These are phyloP conservation scores for Scheffersomyces parashehatae DNA, from an alignment of 1,139 yeast genomes.

Conservation along the genomic window DNA sequence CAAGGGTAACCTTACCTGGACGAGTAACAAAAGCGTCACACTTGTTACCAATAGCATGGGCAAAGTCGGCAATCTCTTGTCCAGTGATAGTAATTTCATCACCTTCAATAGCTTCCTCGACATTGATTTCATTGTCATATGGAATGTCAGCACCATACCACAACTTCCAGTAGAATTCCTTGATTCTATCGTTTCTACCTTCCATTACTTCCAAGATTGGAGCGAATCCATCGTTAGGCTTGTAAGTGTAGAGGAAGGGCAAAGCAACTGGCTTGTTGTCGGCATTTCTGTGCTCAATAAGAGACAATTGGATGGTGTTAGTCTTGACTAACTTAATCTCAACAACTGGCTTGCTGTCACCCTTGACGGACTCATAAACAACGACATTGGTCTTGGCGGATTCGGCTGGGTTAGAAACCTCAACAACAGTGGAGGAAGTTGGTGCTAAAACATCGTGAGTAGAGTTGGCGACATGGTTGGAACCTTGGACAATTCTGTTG, in stretches of 20 bases:
- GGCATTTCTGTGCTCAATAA: conserved; percentile 88
- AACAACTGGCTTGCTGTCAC: conserved; percentile 70
- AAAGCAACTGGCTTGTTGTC: conserved; percentile 73
- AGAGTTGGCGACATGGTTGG: conserved; percentile 77
- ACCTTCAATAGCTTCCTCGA: conserved; percentile 70
- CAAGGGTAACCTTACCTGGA: conserved; percentile 79
- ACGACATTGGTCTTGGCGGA: conserved; percentile 60
- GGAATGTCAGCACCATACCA: conserved; percentile 80
- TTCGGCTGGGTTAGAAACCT: conserved; percentile 52
- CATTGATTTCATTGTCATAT: conserved; percentile 64
- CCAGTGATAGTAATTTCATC: conserved; percentile 70
- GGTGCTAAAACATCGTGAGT: conserved; percentile 81
- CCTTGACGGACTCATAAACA: conserved; percentile 71
- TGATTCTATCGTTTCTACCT: conserved; percentile 89
- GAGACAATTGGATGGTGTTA: conserved; percentile 60
- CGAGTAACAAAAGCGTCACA: conserved; percentile 94
- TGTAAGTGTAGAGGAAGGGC: conserved; percentile 75
- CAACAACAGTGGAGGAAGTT: conserved; percentile 61
- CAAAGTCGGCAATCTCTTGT: conserved; percentile 84
- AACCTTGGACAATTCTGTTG: conserved; percentile 80
- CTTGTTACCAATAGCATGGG: conserved; percentile 95
- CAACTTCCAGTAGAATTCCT: conserved; percentile 94
- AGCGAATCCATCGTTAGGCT: conserved; percentile 88
- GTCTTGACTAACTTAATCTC: conserved; percentile 52
- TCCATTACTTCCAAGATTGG: conserved; percentile 90